Evolutionary conservation across 371 early-diverging fungal genomes (phyloP).

Genomic region (Circinella minor): DNA sequence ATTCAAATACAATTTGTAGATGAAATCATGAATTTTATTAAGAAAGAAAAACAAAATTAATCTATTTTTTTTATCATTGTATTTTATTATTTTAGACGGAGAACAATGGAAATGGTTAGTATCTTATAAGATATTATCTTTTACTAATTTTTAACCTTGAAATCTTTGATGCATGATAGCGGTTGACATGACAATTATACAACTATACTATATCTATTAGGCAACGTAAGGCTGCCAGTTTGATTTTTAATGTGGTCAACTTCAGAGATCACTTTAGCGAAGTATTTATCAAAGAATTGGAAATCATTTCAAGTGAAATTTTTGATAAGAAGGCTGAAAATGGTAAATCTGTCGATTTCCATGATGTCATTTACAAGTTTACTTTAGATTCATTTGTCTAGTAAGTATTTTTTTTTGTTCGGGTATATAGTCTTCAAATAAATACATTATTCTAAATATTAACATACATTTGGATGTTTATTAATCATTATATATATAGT

Average conservation of each 20-base stretch:
- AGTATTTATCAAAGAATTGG: slow-evolving; percentile 53
- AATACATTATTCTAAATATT: no score
- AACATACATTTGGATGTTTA: not conserved
- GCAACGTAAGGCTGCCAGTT: slow-evolving; percentile 71
- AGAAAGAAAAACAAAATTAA: slow-evolving; percentile 30
- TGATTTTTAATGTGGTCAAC: slow-evolving; percentile 75
- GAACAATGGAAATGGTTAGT: no score
- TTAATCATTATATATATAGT: slow-evolving; percentile 17
- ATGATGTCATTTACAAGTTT: slow-evolving; percentile 48
- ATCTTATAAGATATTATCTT: no score
- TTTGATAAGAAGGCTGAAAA: slow-evolving; percentile 35
- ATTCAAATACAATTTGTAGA: not conserved
- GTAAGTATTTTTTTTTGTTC: slow-evolving; percentile 27
- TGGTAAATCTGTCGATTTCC: slow-evolving; percentile 38
- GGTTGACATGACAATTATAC: no score
- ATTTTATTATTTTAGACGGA: slow-evolving; percentile 22
- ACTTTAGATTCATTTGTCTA: slow-evolving; percentile 57
- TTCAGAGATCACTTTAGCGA: slow-evolving; percentile 69
- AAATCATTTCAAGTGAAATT: slow-evolving; percentile 26
- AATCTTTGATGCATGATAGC: no score
- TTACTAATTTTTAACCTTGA: no score
- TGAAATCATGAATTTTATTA: not conserved
- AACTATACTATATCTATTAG: no score
- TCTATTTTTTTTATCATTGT: slow-evolving; percentile 47
- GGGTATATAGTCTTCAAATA: no score